Evolutionary conservation across 441 rosid species (phyloP), one percentile per base, ranked within the genome.

Genomic region (Populus hybrid): DNA sequence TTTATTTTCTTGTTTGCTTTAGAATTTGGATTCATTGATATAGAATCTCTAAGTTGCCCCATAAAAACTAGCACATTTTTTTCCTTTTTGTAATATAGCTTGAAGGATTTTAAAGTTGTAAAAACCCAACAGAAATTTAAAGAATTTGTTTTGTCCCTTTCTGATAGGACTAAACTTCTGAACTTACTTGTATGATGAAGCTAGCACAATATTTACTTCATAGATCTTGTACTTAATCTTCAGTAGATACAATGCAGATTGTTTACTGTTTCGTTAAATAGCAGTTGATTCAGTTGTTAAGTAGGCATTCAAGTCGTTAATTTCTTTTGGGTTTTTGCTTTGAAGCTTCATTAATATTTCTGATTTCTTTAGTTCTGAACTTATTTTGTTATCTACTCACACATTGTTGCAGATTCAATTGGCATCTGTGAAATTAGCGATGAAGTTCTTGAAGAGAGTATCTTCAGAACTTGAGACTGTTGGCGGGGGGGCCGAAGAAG

Each of bases 401-500:
- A n/a, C 7, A 21, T 67, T 4, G 11, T 79, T 78, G 78, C 90
- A 94, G 99, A 91, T 96, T 6, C 94, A 96, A 77, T 79, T 93
- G 36, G 95, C 94, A n/a, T 94, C 97, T 0, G 99, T 89, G 10
- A 96, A 94, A 82, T 84, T 94, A 75, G 98, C 99, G 2, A 89
- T 86, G 99, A 92, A 94, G 88, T 94, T 89, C 84, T 94, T 96
- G 99, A 96, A 87, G 87, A 86, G 99, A 82, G 97, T 94, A 14
- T 94, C 97, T 0, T 95, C 98, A 0, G 97, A 91, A 83, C 94
- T 94, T 0, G 94, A 94, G 85, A 81, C 78, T 2, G 88, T 84
- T 12, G 91, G 80, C 2, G 87, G 93, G 4, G 86, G 91, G 2
- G 90, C 95, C 0, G 99, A 95, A 82, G 98, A 95, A 83, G 99